phyloP scores from a whole-genome alignment of 768 basidiomycete genomes.

The Psilocybe subaeruginosa region DNA sequence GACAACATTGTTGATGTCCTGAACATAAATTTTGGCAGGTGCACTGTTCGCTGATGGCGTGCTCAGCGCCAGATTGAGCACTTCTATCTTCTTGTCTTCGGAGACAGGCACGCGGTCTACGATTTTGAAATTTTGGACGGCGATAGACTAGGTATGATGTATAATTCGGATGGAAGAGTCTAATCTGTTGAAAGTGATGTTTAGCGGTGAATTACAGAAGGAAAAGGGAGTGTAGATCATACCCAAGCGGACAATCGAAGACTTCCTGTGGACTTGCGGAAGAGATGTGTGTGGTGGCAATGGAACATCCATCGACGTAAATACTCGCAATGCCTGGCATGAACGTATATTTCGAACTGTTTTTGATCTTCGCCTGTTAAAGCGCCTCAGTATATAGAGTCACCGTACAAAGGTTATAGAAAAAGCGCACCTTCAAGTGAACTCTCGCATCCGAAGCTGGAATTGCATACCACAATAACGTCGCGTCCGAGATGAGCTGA shows the following conservation, averaged over 20 bases:
- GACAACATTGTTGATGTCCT: constrained; percentile 26
- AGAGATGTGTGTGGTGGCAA: constrained; percentile 35
- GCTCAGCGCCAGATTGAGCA: constrained; percentile 33
- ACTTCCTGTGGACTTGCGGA: constrained; percentile 39
- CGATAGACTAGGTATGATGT: constrained; percentile 37
- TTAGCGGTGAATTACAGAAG: background rate
- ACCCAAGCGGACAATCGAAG: constrained; percentile 28
- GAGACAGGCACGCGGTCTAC: constrained; percentile 40
- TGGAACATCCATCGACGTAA: constrained; percentile 46
- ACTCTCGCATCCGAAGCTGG: constrained; percentile 37
- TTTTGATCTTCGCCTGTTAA: constrained; percentile 38
- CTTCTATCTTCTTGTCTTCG: constrained; percentile 40
- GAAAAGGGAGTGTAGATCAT: constrained; percentile 16
- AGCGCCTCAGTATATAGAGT: background rate
- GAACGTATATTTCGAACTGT: constrained; percentile 41
- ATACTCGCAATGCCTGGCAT: constrained; percentile 37
- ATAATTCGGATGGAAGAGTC: constrained; percentile 42
- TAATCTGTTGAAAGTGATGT: constrained; percentile 24
- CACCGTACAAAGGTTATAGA: background rate
- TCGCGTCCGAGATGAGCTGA: constrained; percentile 31
- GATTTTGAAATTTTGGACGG: constrained; percentile 30
- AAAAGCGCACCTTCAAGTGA: constrained; percentile 30
- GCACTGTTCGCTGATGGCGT: constrained; percentile 6
- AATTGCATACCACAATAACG: constrained; percentile 38
- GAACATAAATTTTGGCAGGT: constrained; percentile 16